phyloP scores from a whole-genome alignment of 1,139 yeast genomes.

The Blastobotrys ciferrii region DNA sequence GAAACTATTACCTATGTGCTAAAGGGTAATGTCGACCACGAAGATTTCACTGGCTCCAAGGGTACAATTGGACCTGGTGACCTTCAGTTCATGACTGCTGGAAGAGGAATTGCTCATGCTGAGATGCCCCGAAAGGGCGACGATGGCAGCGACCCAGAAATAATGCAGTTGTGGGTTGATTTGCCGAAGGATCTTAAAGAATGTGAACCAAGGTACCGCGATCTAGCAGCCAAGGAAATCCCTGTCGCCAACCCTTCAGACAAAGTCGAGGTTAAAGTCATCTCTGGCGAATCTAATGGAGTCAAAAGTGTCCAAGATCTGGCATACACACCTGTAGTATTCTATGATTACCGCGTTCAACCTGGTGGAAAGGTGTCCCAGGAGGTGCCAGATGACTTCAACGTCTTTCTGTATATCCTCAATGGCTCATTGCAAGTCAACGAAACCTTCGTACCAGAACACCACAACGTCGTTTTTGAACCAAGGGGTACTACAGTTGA shows the following conservation, averaged over 20 bases:
- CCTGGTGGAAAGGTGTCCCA: slow-evolving; percentile 71
- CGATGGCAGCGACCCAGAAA: slow-evolving; percentile 51
- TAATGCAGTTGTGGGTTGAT: slow-evolving; percentile 92
- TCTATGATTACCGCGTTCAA: slow-evolving; percentile 62
- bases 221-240: slow-evolving; percentile 66
- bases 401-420: slow-evolving; percentile 69
- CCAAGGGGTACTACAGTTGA: slow-evolving; percentile 30
- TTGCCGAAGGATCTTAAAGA: slow-evolving; percentile 69
- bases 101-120: slow-evolving; percentile 81
- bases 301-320: slow-evolving; percentile 69
- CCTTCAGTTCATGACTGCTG: slow-evolving; percentile 94
- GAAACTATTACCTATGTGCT: slow-evolving; percentile 79
- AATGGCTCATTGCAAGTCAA: slow-evolving; percentile 58
- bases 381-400: slow-evolving; percentile 59
- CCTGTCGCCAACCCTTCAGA: slow-evolving; percentile 70
- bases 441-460: slow-evolving; percentile 37
- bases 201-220: slow-evolving; percentile 77
- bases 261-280: slow-evolving; percentile 65
- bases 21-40: slow-evolving; percentile 81
- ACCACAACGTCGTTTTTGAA: slow-evolving; percentile 48
- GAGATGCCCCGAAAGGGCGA: slow-evolving; percentile 75
- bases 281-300: slow-evolving; percentile 77
- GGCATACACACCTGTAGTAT: slow-evolving; percentile 82
- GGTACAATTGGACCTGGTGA: slow-evolving; percentile 85
- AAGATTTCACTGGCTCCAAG: slow-evolving; percentile 82